Conservation (phyloP, 192 early-diverging fungal species). For the Dissophora globulifera region DNA sequence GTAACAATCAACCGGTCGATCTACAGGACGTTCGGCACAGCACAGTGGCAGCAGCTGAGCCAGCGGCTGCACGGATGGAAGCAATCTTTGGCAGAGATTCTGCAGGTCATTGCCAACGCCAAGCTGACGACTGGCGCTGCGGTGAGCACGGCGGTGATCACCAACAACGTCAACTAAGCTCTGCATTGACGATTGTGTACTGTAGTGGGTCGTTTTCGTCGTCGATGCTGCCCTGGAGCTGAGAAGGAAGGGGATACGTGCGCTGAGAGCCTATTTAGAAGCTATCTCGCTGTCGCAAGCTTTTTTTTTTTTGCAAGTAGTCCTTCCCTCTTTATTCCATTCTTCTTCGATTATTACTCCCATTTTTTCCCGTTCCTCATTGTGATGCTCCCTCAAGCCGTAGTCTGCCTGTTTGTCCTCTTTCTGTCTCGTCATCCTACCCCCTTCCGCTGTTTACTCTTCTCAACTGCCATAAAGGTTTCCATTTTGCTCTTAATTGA, state of each 20-base stretch:
- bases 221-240: too few relatives aligned
- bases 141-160: constrained; percentile 40
- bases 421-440: not conserved
- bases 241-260: not conserved
- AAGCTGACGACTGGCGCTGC: constrained; percentile 70
- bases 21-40: constrained; percentile 82
- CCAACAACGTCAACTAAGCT: constrained; percentile 30
- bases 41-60: constrained; percentile 85
- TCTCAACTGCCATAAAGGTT: too few relatives aligned
- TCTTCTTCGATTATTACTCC: not conserved
- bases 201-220: too few relatives aligned
- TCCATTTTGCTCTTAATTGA: too few relatives aligned
- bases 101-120: constrained; percentile 90
- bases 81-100: constrained; percentile 77
- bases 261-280: not conserved
- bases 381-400: not conserved
- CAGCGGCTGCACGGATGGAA: constrained; percentile 82
- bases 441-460: too few relatives aligned
- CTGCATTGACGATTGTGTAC: not conserved
- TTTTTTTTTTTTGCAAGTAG: not conserved
- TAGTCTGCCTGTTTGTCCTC: not conserved
- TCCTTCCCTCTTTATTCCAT: not conserved
- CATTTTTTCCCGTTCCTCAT: not conserved
- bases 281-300: not conserved
- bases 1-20: constrained; percentile 85